Base-by-base conservation (phyloP, 176 grass and related monocot genomes). In the Paspalum notatum region DNA sequence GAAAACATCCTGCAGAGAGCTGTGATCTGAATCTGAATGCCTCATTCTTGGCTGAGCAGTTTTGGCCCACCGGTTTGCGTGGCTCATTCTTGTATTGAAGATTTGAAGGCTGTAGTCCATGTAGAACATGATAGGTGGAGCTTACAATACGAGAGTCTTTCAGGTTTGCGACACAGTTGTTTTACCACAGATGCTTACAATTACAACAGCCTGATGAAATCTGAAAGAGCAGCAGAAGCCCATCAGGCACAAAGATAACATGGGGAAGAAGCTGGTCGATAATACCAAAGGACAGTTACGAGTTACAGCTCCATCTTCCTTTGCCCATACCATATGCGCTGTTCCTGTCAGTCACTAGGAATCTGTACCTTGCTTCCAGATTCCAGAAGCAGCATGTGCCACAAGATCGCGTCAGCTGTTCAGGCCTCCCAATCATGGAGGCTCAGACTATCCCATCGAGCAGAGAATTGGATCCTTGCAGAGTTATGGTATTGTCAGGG, bases 361-460 rank as follows among this genome's bases (percentile, higher is more conserved):
- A 66, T 55, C 68, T 60, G 0, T 41, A 52, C 46, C 6, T 65
- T 54, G 38, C n/a, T 54, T 83, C 13, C 71, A 45, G 60, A 66
- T 54, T 83, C 13, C 71, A 45, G 60, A 66, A 44, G 44, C 58
- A 74, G 47, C 59, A 75, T 27, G 22, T 58, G 68, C 25, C 25
- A 68, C 62, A 74, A 47, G 62, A 68, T 76, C 24, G 17, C 52
- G 37, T 49, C 72, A 76, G 27, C 8, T 61, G 52, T 68, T 69
- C 22, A 50, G 14, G 60, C 49, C 8, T 54, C 20, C 15, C 54
- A 62, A 16, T 41, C 20, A 58, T 37, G 39, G 16, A 64, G 48
- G 18, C 6, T 26, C 46, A 53, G 58, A 43, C 3, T 8, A 74
- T 72, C 56, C 50, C 68, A 82, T 72, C 51, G 5, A 63, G 22